A percentile compares a stretch with the other conserved stretches of the same genome.
Conservation (phyloP, 2,329 filamentous ascomycete species). For the Aspergillus brasiliensis region DNA sequence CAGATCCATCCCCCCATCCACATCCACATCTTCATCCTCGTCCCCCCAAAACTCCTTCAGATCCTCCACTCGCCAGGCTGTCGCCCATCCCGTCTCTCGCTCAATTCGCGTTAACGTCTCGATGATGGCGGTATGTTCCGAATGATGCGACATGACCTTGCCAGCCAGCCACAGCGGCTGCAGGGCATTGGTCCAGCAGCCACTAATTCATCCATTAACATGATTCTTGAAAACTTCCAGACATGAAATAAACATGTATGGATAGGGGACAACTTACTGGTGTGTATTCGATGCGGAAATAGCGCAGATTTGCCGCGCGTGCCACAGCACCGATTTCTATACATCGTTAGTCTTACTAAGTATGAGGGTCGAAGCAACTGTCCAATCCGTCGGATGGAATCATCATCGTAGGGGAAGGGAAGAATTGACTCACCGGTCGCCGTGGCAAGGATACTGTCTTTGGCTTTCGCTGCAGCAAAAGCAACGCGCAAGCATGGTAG, state of each 20-base stretch:
- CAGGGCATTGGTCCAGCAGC: constrained; percentile 49
- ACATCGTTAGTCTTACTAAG: no score
- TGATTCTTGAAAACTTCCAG: background rate
- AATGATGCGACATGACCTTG: constrained; percentile 49
- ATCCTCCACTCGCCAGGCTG: constrained; percentile 56
- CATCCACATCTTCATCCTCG: constrained; percentile 22
- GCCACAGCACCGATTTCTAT: constrained; percentile 49
- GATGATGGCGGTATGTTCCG: constrained; percentile 50
- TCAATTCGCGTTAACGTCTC: constrained; percentile 54
- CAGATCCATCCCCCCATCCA: constrained; percentile 5
- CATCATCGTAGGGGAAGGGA: no score
- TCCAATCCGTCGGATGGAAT: no score
- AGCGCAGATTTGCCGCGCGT: constrained; percentile 50
- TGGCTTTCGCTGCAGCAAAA: constrained; percentile 36
- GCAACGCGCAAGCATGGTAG: constrained; percentile 34
- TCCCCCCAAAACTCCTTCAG: constrained; percentile 56
- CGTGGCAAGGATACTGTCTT: constrained; percentile 24
- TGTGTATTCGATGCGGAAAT: constrained; percentile 50
- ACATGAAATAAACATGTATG: no score
- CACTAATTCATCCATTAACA: constrained; percentile 21
- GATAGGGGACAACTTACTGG: constrained; percentile 31
- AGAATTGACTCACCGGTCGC: constrained; percentile 24
- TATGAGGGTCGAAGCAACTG: no score
- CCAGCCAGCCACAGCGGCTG: constrained; percentile 54
- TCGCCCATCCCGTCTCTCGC: constrained; percentile 56